Conservation (phyloP, 345 rosid species). For the Populus simonii region DNA sequence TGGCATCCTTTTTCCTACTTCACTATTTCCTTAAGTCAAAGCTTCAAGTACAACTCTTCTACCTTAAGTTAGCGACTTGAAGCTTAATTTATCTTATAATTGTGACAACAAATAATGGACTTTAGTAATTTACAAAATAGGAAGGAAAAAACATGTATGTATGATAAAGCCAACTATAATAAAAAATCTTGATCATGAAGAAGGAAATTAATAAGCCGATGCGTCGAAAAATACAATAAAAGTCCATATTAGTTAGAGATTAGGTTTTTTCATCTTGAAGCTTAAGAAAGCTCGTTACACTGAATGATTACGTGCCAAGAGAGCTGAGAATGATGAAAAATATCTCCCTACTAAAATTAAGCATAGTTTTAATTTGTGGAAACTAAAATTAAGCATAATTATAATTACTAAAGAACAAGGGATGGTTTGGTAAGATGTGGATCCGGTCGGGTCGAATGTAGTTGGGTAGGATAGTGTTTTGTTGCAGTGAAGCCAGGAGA, state of each 20-base stretch:
- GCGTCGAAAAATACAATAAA: too few species aligned
- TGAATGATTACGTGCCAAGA: neutral
- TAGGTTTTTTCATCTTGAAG: neutral
- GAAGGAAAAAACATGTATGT: neutral
- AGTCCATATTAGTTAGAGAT: neutral
- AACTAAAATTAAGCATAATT: too few species aligned
- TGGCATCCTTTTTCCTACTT: neutral
- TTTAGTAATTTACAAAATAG: neutral
- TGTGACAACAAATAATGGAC: neutral
- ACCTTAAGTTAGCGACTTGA: too few species aligned
- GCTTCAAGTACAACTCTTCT: too few species aligned
- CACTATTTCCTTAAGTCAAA: neutral
- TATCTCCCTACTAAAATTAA: too few species aligned
- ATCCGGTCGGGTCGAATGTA: constrained; percentile 57
- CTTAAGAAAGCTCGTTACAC: neutral
- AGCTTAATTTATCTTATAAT: too few species aligned
- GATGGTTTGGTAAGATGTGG: constrained; percentile 60
- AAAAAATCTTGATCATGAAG: too few species aligned
- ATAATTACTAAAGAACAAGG: constrained; percentile 35
- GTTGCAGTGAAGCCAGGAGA: constrained; percentile 90
- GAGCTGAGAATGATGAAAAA: too few species aligned
- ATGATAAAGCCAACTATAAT: neutral
- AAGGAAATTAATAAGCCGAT: too few species aligned
- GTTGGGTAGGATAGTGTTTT: constrained; percentile 30
- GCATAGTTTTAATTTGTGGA: too few species aligned